phyloP scores from a whole-genome alignment of 306 rosid genomes.

The Carpinus viminea region DNA sequence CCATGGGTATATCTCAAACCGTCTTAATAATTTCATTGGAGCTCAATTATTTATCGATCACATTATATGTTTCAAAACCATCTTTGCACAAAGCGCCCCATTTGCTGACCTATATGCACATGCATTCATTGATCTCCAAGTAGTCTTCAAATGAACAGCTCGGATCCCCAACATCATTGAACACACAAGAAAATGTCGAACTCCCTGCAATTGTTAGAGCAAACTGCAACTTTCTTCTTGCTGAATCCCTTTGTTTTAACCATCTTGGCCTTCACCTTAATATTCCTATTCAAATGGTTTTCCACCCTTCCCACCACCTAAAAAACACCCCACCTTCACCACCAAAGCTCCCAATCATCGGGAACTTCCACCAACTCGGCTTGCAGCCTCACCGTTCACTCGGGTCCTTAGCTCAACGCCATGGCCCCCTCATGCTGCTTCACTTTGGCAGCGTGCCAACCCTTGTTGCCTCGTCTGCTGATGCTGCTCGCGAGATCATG shows the following conservation, averaged over 20 bases:
- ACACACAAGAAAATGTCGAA: not conserved
- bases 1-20: too few relatives aligned
- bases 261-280: not conserved
- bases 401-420: conserved; percentile 30
- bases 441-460: conserved; percentile 41
- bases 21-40: too few relatives aligned
- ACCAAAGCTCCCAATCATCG: conserved; percentile 48
- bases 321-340: conserved; percentile 48
- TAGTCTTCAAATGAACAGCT: too few relatives aligned
- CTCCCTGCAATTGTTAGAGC: not conserved
- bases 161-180: too few relatives aligned
- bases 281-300: conserved; percentile 31
- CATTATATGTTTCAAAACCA: too few relatives aligned
- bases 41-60: too few relatives aligned
- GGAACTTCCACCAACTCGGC: conserved; percentile 56
- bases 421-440: conserved; percentile 57
- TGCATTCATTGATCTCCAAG: too few relatives aligned
- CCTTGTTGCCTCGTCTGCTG: conserved; percentile 47
- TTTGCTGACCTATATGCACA: too few relatives aligned
- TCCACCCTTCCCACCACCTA: not conserved
- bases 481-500: conserved; percentile 43
- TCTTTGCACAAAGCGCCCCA: too few relatives aligned
- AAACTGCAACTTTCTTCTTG: not conserved
- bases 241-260: not conserved
- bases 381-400: conserved; percentile 40